Percentiles rank a stretch among this genome's conserved stretches.
Conservation (phyloP, 176 grass and related monocot genomes). For the Dactylis glomerata region DNA sequence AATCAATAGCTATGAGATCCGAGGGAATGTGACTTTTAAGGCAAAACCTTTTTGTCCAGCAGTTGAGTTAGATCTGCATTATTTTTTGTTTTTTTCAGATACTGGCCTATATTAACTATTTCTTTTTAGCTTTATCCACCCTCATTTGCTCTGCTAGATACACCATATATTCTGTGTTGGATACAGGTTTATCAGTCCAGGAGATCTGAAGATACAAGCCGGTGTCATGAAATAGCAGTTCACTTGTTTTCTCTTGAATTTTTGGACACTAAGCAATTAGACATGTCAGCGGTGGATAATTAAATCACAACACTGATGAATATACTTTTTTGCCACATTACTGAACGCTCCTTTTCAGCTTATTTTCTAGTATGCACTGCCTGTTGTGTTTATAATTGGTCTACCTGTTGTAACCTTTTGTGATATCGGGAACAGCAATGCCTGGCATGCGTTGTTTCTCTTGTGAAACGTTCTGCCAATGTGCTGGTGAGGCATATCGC, state of each 20-base stretch:
- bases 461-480: background rate
- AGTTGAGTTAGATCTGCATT: background rate
- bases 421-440: background rate
- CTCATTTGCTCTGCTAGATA: background rate
- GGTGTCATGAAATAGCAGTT: constrained; percentile 6
- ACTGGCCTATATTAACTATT: background rate
- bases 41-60: background rate
- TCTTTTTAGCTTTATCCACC: background rate
- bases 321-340: background rate
- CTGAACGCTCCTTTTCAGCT: background rate
- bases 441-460: background rate
- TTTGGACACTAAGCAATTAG: constrained; percentile 30
- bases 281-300: constrained; percentile 1
- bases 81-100: background rate
- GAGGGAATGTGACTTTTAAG: constrained; percentile 3
- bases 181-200: constrained; percentile 57
- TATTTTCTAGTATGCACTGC: background rate
- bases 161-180: background rate
- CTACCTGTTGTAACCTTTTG: background rate
- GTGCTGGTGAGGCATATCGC: background rate
- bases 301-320: constrained; percentile 9
- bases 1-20: constrained; percentile 46
- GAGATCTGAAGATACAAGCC: constrained; percentile 37
- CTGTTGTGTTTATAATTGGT: background rate
- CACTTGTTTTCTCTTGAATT: constrained; percentile 3